Evolutionary conservation across 2,329 filamentous ascomycete genomes (phyloP).

Genomic region (Sclerotinia subarctica): DNA sequence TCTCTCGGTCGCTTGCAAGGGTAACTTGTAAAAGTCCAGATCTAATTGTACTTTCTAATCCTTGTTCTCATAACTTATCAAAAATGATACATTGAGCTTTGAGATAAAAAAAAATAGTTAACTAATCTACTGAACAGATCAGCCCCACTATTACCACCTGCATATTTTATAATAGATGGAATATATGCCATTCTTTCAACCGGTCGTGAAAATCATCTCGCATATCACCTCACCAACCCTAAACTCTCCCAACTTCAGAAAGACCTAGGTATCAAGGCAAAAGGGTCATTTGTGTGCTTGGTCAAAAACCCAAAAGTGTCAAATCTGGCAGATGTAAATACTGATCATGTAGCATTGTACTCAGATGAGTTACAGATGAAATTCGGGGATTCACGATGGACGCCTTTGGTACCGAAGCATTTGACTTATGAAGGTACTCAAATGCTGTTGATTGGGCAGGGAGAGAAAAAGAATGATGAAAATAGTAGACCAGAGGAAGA

Average conservation of each 20-base stretch:
- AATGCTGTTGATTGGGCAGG: conserved; percentile 74
- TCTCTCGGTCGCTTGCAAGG: background rate
- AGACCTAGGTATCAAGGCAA: conserved; percentile 66
- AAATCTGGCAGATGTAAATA: conserved; percentile 63
- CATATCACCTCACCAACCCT: conserved; percentile 76
- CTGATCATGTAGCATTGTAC: conserved; percentile 54
- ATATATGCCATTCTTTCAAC: conserved; percentile 78
- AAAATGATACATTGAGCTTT: background rate
- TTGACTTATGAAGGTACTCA: conserved; percentile 74
- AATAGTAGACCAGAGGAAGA: conserved; percentile 65
- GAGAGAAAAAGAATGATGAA: conserved; percentile 54
- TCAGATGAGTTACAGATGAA: conserved; percentile 69
- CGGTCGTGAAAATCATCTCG: conserved; percentile 69
- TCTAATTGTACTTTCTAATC: background rate
- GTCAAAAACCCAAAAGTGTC: conserved; percentile 74
- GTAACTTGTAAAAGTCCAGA: background rate
- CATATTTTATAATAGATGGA: conserved; percentile 76
- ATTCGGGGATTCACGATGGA: conserved; percentile 72
- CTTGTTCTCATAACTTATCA: background rate
- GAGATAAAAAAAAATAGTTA: background rate
- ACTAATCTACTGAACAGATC: background rate
- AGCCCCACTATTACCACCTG: conserved; percentile 55
- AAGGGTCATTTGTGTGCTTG: conserved; percentile 75
- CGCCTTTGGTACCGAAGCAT: conserved; percentile 67
- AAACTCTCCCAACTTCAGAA: conserved; percentile 69